A percentile compares a stretch with the other conserved stretches of the same genome.
phyloP scores from a whole-genome alignment of 345 rosid species.

The sweet orange (Citrus sinensis) region DNA sequence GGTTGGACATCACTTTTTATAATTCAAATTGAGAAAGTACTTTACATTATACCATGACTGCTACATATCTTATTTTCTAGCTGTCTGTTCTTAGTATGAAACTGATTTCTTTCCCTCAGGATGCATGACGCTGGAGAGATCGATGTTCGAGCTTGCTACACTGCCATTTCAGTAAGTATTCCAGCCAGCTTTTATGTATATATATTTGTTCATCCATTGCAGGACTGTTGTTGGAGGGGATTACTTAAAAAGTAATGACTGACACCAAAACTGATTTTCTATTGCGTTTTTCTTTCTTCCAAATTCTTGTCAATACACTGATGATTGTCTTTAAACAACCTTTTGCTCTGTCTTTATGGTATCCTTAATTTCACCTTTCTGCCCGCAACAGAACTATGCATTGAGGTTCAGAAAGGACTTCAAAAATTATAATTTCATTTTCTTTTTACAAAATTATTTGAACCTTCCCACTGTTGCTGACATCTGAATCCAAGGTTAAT shows the following conservation, averaged over 20 bases:
- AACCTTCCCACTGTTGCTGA: background rate
- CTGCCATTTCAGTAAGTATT: conserved; percentile 80
- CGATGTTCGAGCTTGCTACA: conserved; percentile 94
- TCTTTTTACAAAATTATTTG: background rate
- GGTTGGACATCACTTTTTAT: conserved; percentile 36
- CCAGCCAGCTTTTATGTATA: background rate
- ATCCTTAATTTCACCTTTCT: background rate
- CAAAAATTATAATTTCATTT: background rate
- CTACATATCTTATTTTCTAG: background rate
- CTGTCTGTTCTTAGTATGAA: background rate
- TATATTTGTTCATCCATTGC: background rate
- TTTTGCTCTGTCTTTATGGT: background rate
- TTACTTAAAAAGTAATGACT: background rate
- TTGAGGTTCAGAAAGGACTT: background rate
- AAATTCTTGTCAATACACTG: background rate
- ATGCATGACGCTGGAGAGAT: conserved; percentile 98
- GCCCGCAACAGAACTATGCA: background rate
- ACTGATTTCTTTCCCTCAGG: conserved; percentile 31
- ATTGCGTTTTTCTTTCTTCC: background rate
- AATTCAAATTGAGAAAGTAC: conserved; percentile 1
- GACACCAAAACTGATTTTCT: background rate
- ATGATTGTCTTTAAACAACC: background rate
- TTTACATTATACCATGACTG: conserved; percentile 4
- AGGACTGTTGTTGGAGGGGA: background rate
- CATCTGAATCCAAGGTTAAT: background rate